Percentiles rank a stretch among this genome's conserved stretches.
Evolutionary conservation across 148 eudicot genomes (phyloP).

Genomic region (Vaccinium vitisidaea): DNA sequence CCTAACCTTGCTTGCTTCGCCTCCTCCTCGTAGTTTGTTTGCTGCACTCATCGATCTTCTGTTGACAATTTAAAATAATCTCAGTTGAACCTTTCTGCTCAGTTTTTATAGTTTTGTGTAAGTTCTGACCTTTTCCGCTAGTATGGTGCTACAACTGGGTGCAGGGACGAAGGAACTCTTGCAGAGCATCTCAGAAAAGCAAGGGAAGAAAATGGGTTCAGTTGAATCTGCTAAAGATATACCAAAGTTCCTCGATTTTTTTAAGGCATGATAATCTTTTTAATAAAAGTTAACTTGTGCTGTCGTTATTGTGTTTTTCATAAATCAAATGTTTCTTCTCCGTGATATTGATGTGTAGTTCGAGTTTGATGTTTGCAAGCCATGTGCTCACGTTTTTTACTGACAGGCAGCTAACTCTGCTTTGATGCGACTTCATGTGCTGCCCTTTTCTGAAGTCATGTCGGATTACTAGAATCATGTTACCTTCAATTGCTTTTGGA

Average conservation of each 20-base stretch:
- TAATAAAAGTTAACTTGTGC: neutral
- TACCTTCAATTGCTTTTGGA: neutral
- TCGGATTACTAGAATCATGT: neutral
- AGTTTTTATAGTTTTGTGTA: neutral
- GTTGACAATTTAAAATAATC: neutral
- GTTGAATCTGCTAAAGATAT: constrained; percentile 75
- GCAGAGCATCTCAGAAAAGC: constrained; percentile 83
- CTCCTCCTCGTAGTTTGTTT: neutral
- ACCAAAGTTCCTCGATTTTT: constrained; percentile 61
- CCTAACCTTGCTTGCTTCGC: neutral
- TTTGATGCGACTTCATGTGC: neutral
- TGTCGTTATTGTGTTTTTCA: neutral
- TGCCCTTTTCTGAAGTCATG: neutral
- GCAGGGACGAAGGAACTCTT: constrained; percentile 89
- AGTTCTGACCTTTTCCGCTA: constrained; percentile 3
- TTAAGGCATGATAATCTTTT: constrained; percentile 48
- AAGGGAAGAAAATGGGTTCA: constrained; percentile 84
- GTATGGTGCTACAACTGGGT: constrained; percentile 23
- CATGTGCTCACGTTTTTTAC: neutral
- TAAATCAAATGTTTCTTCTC: constrained; percentile 7
- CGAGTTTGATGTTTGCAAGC: neutral
- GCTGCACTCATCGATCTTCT: neutral
- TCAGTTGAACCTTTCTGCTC: neutral
- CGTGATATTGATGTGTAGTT: neutral
- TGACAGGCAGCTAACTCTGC: neutral